Evolutionary conservation across 768 basidiomycete species (phyloP), one percentile per base, ranked within the genome.

Genomic region (Calocybe gangraenosa): DNA sequence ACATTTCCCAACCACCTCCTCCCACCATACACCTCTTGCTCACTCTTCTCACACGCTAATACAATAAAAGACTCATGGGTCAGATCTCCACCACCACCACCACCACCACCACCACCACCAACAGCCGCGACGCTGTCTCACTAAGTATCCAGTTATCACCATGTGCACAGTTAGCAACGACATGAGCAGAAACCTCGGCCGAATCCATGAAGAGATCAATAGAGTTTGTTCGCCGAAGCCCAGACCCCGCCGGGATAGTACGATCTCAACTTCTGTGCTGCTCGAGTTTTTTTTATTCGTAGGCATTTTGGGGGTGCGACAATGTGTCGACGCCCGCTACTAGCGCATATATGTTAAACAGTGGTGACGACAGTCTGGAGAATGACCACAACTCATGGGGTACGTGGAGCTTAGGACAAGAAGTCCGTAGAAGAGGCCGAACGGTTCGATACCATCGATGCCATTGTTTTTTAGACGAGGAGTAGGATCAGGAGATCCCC

Each of bases 41-140:
- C 85, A 0, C 85, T 92, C 49, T 87, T 92, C 57, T n/a, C n/a
- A n/a, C n/a, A n/a, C n/a, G n/a, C n/a, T n/a, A n/a, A n/a, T n/a
- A n/a, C n/a, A n/a, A n/a, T n/a, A n/a, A n/a, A 87, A 85, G 53
- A 87, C 88, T 0, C 70, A 92, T 19, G 81, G 84, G 0, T 81
- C 75, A 0, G 90, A 91, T 0, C 76, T 94, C 47, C 59, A 78
- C 0, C 79, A 75, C 1, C 76, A 75, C 7, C 69, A 92, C 25
- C 78, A 78, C 28, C 69, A 77, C 43, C 62, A 71, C 18, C 67
- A 59, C 13, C 57, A 65, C 17, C 1, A 91, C 92, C 0, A 88
- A 60, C 59, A 4, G 63, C 70, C 1, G 63, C 69, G 11, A 52
- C 66, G 7, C 56, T 62, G 3, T 66, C 68, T 3, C 65, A 67